Percentiles rank a stretch among this genome's conserved stretches.
Evolutionary conservation across 2,329 filamentous ascomycete species (phyloP).

Genomic region (Gyromitra esculenta): DNA sequence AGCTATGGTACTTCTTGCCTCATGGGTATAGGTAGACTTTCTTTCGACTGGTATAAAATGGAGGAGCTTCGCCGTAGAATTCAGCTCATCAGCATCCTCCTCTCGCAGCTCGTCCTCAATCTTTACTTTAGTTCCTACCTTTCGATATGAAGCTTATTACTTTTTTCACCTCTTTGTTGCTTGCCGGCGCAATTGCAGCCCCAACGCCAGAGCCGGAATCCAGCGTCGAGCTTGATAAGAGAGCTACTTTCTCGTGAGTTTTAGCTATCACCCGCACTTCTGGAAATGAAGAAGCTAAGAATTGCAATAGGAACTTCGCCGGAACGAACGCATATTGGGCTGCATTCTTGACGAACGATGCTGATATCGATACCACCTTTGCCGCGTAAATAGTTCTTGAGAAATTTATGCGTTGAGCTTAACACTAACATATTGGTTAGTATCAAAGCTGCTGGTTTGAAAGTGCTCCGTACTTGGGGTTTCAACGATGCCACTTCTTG

Average conservation of each 20-base stretch:
- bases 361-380: constrained; percentile 64
- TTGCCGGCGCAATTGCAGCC: constrained; percentile 24
- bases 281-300: background rate
- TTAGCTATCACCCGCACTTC: background rate
- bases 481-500: constrained; percentile 65
- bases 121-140: background rate
- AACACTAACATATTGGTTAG: background rate
- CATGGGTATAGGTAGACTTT: background rate
- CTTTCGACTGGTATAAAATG: constrained; percentile 27
- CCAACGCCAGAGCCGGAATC: constrained; percentile 27
- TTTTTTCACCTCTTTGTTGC: constrained; percentile 19
- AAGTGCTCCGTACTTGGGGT: constrained; percentile 67
- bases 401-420: background rate
- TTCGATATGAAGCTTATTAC: constrained; percentile 32
- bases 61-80: background rate
- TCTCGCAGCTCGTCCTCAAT: constrained; percentile 1
- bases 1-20: background rate
- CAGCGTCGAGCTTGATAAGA: constrained; percentile 21
- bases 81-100: constrained; percentile 13
- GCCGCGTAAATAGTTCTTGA: constrained; percentile 42
- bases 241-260: constrained; percentile 39
- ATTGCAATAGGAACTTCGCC: constrained; percentile 29
- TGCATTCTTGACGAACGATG: constrained; percentile 64
- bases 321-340: constrained; percentile 67
- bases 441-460: constrained; percentile 62